Evolutionary conservation across 2,329 filamentous ascomycete genomes (phyloP).

Genomic region (Cyphellophora attinorum): DNA sequence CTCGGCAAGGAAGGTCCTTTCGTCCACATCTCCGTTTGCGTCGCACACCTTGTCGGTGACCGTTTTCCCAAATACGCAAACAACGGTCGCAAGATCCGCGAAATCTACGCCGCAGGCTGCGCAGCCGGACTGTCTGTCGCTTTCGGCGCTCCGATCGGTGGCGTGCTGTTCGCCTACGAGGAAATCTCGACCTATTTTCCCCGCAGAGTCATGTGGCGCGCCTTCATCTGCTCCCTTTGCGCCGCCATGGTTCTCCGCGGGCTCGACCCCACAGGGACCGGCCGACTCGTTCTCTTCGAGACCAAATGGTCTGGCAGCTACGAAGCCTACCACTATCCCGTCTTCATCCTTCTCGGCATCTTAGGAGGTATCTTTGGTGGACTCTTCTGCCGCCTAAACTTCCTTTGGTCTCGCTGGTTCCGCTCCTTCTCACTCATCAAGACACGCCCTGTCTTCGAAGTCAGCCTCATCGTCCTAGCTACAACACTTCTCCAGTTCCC

Average conservation of each 20-base stretch:
- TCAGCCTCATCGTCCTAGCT: slow-evolving; percentile 43
- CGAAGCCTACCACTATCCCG: slow-evolving; percentile 43
- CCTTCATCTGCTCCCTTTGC: slow-evolving; percentile 48
- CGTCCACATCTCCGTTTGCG: slow-evolving; percentile 51
- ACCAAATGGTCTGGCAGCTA: slow-evolving; percentile 51
- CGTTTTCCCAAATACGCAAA: slow-evolving; percentile 48
- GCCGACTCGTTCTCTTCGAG: slow-evolving; percentile 52
- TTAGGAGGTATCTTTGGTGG: slow-evolving; percentile 51
- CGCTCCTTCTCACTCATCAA: slow-evolving; percentile 44
- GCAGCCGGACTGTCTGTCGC: slow-evolving; percentile 50
- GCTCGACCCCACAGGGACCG: slow-evolving; percentile 51
- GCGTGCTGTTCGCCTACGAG: slow-evolving; percentile 52
- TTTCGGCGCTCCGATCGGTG: slow-evolving; percentile 54
- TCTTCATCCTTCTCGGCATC: slow-evolving; percentile 48
- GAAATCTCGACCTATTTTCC: slow-evolving; percentile 54
- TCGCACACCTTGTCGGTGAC: slow-evolving; percentile 43
- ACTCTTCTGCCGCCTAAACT: slow-evolving; percentile 50
- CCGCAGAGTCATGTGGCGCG: slow-evolving; percentile 48
- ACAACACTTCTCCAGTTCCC: slow-evolving; percentile 48
- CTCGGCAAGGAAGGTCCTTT: slow-evolving; percentile 55
- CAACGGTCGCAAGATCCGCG: slow-evolving; percentile 49
- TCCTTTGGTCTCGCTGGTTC: slow-evolving; percentile 47
- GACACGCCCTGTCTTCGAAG: slow-evolving; percentile 46
- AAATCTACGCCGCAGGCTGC: slow-evolving; percentile 49
- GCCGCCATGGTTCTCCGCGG: slow-evolving; percentile 47